Base-by-base conservation (phyloP, 1,284 basidiomycete genomes). In the Vanrija humicola region DNA sequence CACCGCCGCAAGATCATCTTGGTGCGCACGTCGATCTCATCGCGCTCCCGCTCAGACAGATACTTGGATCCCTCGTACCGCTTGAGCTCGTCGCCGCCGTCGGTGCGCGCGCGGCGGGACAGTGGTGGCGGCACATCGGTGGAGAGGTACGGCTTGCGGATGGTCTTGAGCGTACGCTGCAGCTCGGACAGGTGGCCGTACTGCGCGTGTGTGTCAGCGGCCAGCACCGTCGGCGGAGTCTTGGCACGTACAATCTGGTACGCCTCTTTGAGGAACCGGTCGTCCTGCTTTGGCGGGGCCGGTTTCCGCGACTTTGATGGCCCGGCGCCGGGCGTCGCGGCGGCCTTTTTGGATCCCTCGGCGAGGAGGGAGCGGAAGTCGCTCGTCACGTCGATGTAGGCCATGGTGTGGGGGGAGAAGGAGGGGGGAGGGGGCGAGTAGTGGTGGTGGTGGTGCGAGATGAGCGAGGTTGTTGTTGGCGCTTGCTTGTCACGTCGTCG, bases 11-110 rank as follows among this genome's bases (percentile, higher is more conserved):
- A 61, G 6, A 80, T 77, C 60, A 82, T 76, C 60, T 79, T 79
- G 28, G 79, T 78, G 58, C 79, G 75, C 51, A 80, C 74, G 69
- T 83, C 82, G 53, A 83, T 80, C 72, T 83, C 81, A 62, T 83
- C 82, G 48, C 81, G 68, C 61, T 83, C 81, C 18, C 75, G 69
- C 52, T 83, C 82, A 4, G 65, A 79, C 9, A 83, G 67, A 46
- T 74, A 75, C 46, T 77, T 77, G n/a, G 72, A 70, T 23, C 70
- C 73, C 29, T 78, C 61, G 70, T 66, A 77, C 62, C 42, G 68
- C 62, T 51, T 53, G 55, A 69, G 61, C 44, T 60, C 62, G 19
- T 64, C 58, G 28, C 58, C 57, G 18, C 64, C 58, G 3, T 42
- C 54, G 12, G n/a, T 8, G 23, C 25, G 40, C 56, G 40, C 38